Percentiles rank a stretch among this genome's conserved stretches.
Evolutionary conservation across 75 land plant species (phyloP).

Genomic region (Chamaecyparis obtusa): DNA sequence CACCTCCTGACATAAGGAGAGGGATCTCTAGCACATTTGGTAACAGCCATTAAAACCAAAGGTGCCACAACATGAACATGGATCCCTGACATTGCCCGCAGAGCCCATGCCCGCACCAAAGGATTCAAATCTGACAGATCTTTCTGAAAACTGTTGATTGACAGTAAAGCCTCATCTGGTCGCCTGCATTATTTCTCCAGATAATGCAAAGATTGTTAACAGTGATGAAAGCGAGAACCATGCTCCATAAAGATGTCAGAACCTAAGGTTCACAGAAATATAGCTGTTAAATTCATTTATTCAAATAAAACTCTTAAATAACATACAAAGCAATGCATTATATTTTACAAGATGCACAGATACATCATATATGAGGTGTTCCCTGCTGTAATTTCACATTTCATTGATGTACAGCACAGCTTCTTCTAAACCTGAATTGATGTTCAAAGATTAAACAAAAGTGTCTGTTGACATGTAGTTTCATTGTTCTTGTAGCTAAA

Average conservation of each 20-base stretch:
- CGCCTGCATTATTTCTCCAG: conserved; percentile 55
- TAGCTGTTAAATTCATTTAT: neutral
- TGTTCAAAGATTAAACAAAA: neutral
- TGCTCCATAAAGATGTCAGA: neutral
- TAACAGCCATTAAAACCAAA: conserved; percentile 74
- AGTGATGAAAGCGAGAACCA: neutral
- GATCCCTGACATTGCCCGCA: conserved; percentile 99
- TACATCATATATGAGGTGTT: neutral
- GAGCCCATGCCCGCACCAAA: conserved; percentile 93
- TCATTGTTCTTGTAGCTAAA: neutral
- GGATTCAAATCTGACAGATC: conserved; percentile 95
- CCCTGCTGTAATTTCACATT: neutral
- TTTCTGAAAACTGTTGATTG: conserved; percentile 95
- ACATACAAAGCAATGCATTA: neutral
- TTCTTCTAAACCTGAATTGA: neutral
- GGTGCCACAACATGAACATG: conserved; percentile 86
- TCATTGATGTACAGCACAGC: neutral
- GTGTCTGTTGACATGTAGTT: neutral
- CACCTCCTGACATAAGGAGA: conserved; percentile 95
- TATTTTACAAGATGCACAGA: neutral
- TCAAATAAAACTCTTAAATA: neutral
- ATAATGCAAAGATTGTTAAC: neutral
- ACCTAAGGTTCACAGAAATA: neutral
- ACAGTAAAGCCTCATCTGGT: conserved; percentile 95
- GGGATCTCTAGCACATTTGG: conserved; percentile 90